Conservation (phyloP, 2,329 filamentous ascomycete species). For the Chaetomium olivaceum region DNA sequence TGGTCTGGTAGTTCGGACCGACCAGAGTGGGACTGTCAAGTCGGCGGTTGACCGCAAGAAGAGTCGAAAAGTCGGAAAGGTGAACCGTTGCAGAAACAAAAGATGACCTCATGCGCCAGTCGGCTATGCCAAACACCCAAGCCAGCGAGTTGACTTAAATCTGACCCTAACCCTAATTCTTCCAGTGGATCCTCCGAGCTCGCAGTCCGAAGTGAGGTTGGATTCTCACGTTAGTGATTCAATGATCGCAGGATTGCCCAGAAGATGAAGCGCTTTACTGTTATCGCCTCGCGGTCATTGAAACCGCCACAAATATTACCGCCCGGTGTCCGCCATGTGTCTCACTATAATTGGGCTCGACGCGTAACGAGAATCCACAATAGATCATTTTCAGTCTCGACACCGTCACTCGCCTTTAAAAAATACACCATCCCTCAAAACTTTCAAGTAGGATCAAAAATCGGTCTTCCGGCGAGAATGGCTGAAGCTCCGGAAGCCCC, state of each 20-base stretch:
- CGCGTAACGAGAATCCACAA: conserved; percentile 23
- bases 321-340: conserved; percentile 17
- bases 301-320: conserved; percentile 15
- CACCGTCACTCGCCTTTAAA: conserved; percentile 25
- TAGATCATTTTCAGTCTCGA: conserved; percentile 27
- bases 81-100: conserved; percentile 18
- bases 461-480: conserved; percentile 28
- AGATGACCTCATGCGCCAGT: not conserved
- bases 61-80: conserved; percentile 18
- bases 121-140: not conserved
- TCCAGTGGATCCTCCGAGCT: conserved; percentile 9
- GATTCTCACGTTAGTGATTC: conserved; percentile 9
- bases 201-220: not conserved
- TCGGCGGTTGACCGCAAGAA: not conserved
- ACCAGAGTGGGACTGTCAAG: not conserved
- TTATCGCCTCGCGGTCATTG: conserved; percentile 16
- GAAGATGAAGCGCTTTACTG: conserved; percentile 23
- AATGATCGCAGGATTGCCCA: conserved; percentile 17
- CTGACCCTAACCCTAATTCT: not conserved
- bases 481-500: conserved; percentile 28
- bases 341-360: conserved; percentile 8
- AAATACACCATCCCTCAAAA: conserved; percentile 31
- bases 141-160: not conserved
- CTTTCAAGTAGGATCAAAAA: conserved; percentile 7
- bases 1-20: not conserved